Evolutionary conservation across 257 asterid species (phyloP).

Genomic region (Fraxinus excelsior): DNA sequence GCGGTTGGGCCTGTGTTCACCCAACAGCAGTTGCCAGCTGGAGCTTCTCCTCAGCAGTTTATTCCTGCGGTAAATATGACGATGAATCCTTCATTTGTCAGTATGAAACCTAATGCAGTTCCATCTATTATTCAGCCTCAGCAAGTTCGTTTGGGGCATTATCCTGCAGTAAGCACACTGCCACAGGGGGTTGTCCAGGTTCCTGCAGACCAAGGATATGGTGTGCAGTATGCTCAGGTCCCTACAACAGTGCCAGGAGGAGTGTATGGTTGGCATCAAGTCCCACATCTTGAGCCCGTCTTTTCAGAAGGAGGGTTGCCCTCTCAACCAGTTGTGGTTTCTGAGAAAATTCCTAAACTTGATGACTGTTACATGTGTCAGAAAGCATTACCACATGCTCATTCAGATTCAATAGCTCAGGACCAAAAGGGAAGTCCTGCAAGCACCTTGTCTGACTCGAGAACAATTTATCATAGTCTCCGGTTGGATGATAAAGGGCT

Average conservation of each 20-base stretch:
- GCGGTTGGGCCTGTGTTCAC: slow-evolving; percentile 52
- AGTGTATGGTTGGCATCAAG: slow-evolving; percentile 65
- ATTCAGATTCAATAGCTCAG: slow-evolving; percentile 80
- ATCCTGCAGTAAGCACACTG: slow-evolving; percentile 51
- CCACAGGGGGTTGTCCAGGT: slow-evolving; percentile 38
- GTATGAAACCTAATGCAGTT: slow-evolving; percentile 53
- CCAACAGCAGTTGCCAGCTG: slow-evolving; percentile 54
- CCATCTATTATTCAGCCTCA: slow-evolving; percentile 54
- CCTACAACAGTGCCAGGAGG: slow-evolving; percentile 51
- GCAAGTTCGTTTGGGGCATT: slow-evolving; percentile 60
- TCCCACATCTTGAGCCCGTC: slow-evolving; percentile 54
- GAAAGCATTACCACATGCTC: slow-evolving; percentile 95
- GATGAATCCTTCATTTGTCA: slow-evolving; percentile 59
- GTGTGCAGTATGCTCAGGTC: slow-evolving; percentile 48
- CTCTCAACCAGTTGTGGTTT: slow-evolving; percentile 39
- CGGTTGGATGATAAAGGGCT: slow-evolving; percentile 63
- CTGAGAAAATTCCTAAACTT: slow-evolving; percentile 39
- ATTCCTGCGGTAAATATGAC: slow-evolving; percentile 63
- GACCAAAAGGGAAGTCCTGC: slow-evolving; percentile 55
- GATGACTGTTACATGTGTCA: slow-evolving; percentile 90
- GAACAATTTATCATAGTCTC: slow-evolving; percentile 56
- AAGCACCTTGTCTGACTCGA: slow-evolving; percentile 46
- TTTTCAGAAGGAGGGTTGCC: slow-evolving; percentile 43
- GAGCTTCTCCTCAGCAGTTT: slow-evolving; percentile 60
- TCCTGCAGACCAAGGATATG: slow-evolving; percentile 64